Evolutionary conservation across 176 grass and related monocot species (phyloP).

Genomic region (Cenchrus purpureus): DNA sequence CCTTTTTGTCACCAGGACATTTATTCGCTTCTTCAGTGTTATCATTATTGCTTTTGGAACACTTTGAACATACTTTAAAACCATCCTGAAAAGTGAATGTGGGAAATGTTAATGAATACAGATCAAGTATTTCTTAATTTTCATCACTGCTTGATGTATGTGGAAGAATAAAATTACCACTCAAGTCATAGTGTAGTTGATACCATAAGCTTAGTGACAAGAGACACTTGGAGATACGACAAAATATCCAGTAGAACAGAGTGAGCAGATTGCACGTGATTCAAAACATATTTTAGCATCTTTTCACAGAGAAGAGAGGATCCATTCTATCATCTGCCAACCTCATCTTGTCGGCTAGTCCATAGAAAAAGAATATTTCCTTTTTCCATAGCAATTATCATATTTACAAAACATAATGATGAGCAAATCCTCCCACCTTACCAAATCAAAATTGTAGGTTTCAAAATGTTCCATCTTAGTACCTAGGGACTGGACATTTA

Average conservation of each 20-base stretch:
- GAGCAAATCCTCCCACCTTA: not conserved
- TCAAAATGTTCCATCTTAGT: not conserved
- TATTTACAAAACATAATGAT: not conserved
- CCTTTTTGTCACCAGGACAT: constrained; percentile 33
- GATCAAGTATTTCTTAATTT: constrained; percentile 16
- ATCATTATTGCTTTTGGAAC: constrained; percentile 61
- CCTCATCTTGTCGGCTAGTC: not conserved
- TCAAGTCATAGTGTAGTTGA: not conserved
- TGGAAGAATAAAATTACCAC: constrained; percentile 8
- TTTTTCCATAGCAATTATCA: not conserved
- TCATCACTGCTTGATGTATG: not conserved
- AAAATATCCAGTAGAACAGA: constrained; percentile 15
- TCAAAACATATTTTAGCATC: not conserved
- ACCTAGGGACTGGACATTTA: not conserved
- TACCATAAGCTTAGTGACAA: constrained; percentile 1
- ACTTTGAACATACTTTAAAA: constrained; percentile 70
- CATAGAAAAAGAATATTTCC: not conserved
- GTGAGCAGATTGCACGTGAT: not conserved
- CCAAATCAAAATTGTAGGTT: constrained; percentile 1
- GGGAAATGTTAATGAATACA: constrained; percentile 23
- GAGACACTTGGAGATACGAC: not conserved
- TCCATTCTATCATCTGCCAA: constrained; percentile 2
- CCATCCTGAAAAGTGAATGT: constrained; percentile 64
- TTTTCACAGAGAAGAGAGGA: not conserved
- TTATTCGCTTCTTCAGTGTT: constrained; percentile 47